These are phyloP conservation scores for Colletotrichum simmondsii DNA, from an alignment of 2,329 filamentous ascomycete species.

Conservation along the genomic window DNA sequence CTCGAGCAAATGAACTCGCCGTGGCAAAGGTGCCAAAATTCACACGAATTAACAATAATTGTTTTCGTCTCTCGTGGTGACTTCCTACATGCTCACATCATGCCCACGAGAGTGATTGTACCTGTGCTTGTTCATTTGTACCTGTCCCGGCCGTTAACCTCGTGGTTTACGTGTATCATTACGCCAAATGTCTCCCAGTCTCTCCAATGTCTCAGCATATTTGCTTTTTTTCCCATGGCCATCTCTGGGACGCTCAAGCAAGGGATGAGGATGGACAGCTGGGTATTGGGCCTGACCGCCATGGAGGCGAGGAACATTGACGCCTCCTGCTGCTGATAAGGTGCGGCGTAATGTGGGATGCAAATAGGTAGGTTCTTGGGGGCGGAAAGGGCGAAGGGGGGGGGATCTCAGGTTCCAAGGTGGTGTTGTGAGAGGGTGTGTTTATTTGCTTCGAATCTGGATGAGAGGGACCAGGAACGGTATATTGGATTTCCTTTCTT, in stretches of 20 bases:
- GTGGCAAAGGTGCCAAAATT: slow-evolving; percentile 22
- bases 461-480: no score
- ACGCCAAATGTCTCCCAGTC: slow-evolving; percentile 11
- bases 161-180: slow-evolving; percentile 6
- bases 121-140: background rate
- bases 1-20: slow-evolving; percentile 31
- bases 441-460: background rate
- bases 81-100: no score
- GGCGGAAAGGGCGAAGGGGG: no score
- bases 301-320: slow-evolving; percentile 6
- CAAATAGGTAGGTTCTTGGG: background rate
- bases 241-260: background rate
- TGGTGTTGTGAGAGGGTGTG: background rate
- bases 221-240: background rate
- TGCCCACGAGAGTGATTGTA: background rate
- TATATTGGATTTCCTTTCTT: no score
- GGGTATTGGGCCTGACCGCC: slow-evolving; percentile 21
- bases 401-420: background rate
- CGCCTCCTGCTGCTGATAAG: background rate
- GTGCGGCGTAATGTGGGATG: background rate
- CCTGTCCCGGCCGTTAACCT: slow-evolving; percentile 16
- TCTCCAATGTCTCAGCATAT: slow-evolving; percentile 10
- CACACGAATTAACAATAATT: background rate
- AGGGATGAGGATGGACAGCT: background rate
- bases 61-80: background rate